Base-by-base conservation (phyloP, 176 grass and related monocot genomes). In the Areca catechu region DNA sequence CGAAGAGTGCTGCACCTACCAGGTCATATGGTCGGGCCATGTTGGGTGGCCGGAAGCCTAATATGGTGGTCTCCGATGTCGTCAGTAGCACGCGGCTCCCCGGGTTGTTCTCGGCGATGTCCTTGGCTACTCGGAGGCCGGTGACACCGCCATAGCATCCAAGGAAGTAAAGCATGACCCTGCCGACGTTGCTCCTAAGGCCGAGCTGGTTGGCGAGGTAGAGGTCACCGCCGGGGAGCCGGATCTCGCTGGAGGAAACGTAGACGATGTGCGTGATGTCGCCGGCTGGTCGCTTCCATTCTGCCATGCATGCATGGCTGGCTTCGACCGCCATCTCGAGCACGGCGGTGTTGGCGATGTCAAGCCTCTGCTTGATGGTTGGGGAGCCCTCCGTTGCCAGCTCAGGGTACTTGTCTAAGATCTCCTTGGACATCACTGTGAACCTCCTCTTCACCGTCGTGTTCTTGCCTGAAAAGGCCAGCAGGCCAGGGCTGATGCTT, bases 61-160 rank as follows among this genome's bases (percentile, higher is more conserved):
- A 48, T 71, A 86, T 71, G 47, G 91, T 96, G 21, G 91, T 96
- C 77, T 96, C 91, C 0, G 86, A 76, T 15, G 91, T 89, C 25
- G 79, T 77, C 49, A 96, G 49, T 57, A 90, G 78, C 22, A 90
- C 77, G 29, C 86, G 83, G 57, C 86, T 76, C 19, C 92, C 86
- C 28, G 86, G 77, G 49, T 87, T 96, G 77, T 90, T 96, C 75
- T 87, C 91, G 17, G 91, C 86, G 58, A 96, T 80, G 77, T 96
- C 92, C 83, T 96, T 96, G 68, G 92, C 92, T 4, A 85, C 77
- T 30, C 86, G 77, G 65, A 96, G 86, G 51, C 80, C 86, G 0
- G 92, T 76, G 16, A 77, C 83, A n/a, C 92, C 86, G 25, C 86
- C 86, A 7, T 81, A 96, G 77, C 91, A 96, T 15, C 86, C 86